Percentiles rank a stretch among this genome's conserved stretches.
phyloP scores from a whole-genome alignment of 2,329 filamentous ascomycete species.

The Sporothrix phasma region DNA sequence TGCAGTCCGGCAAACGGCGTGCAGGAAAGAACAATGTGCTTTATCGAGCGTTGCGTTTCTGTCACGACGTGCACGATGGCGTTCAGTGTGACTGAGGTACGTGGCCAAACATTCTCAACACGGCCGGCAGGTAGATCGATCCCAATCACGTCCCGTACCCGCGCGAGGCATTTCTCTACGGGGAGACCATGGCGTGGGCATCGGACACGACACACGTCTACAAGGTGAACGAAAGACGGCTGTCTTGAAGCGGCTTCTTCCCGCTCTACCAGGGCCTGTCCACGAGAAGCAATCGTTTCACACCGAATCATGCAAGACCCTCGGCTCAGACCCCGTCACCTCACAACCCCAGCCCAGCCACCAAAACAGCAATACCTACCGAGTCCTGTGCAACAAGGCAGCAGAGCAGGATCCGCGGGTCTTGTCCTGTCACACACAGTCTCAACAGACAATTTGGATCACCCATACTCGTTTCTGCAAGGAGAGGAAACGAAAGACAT shows the following conservation, averaged over 20 bases:
- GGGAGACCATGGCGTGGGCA: too few relatives aligned
- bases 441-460: too few relatives aligned
- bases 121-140: too few relatives aligned
- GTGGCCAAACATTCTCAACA: too few relatives aligned
- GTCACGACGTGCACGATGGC: background rate
- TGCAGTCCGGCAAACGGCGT: background rate
- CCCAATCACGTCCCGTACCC: too few relatives aligned
- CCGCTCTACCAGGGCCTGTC: background rate
- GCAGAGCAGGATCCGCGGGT: background rate
- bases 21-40: background rate
- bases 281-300: too few relatives aligned
- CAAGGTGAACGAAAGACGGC: background rate
- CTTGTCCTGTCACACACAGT: background rate
- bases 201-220: background rate
- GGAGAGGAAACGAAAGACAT: too few relatives aligned
- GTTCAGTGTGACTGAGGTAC: too few relatives aligned
- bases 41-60: background rate
- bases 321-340: background rate
- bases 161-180: too few relatives aligned
- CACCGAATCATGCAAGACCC: too few relatives aligned
- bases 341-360: background rate
- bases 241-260: background rate
- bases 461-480: too few relatives aligned
- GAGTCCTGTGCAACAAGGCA: constrained; percentile 1
- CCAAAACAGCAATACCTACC: constrained; percentile 7